phyloP scores from a whole-genome alignment of 2,329 filamentous ascomycete genomes.

The Colletotrichum musicola region DNA sequence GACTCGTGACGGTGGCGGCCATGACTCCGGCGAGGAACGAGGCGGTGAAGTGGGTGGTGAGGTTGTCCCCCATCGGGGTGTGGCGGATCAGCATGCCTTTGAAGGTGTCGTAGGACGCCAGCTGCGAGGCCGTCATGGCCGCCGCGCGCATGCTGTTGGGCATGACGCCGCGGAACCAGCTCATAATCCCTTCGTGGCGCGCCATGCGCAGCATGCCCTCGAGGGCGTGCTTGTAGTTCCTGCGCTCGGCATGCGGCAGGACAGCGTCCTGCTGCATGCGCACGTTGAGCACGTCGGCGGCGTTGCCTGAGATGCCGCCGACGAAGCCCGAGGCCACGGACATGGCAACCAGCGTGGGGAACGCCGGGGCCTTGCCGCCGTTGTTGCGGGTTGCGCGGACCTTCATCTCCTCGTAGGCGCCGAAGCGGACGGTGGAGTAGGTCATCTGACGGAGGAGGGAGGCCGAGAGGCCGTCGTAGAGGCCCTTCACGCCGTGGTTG shows the following conservation, averaged over 20 bases:
- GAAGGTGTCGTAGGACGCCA: slow-evolving; percentile 87
- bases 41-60: slow-evolving; percentile 83
- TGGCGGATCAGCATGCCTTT: slow-evolving; percentile 77
- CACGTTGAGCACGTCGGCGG: slow-evolving; percentile 96
- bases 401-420: slow-evolving; percentile 96
- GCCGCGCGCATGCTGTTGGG: slow-evolving; percentile 85
- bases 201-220: slow-evolving; percentile 90
- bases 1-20: slow-evolving; percentile 86
- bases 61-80: slow-evolving; percentile 76
- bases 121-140: slow-evolving; percentile 88
- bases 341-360: slow-evolving; percentile 84
- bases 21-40: slow-evolving; percentile 84
- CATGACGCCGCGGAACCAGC: slow-evolving; percentile 87
- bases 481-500: slow-evolving; percentile 79
- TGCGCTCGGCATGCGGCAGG: slow-evolving; percentile 77
- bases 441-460: slow-evolving; percentile 94
- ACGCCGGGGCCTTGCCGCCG: slow-evolving; percentile 65
- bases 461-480: slow-evolving; percentile 93
- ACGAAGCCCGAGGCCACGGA: slow-evolving; percentile 87
- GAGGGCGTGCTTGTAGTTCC: slow-evolving; percentile 91
- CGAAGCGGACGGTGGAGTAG: slow-evolving; percentile 96
- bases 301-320: slow-evolving; percentile 91
- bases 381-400: slow-evolving; percentile 65
- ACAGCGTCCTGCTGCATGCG: slow-evolving; percentile 96
- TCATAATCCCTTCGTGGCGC: slow-evolving; percentile 81